phyloP scores from a whole-genome alignment of 139 green algal species.

The Nannochloris sp. region DNA sequence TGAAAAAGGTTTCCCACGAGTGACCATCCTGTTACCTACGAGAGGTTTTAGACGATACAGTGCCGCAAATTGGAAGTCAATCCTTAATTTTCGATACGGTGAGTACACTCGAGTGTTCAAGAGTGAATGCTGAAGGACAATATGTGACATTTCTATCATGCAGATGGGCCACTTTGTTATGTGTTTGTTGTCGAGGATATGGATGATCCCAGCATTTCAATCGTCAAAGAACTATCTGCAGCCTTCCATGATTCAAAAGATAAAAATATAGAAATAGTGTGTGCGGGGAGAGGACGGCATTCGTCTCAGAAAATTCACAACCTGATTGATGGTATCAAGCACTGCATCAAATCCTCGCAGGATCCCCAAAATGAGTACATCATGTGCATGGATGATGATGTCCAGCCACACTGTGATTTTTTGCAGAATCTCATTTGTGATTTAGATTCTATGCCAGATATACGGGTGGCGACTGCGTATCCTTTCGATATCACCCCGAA shows the following conservation, averaged over 20 bases:
- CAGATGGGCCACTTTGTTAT: conserved; percentile 47
- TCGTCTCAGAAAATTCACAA: conserved; percentile 80
- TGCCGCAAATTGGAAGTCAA: conserved; percentile 48
- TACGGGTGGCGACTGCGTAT: conserved; percentile 78
- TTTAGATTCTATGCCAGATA: conserved; percentile 44
- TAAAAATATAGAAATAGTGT: conserved; percentile 22
- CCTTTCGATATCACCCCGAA: conserved; percentile 70
- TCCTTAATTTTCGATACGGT: conserved; percentile 46
- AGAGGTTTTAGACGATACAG: conserved; percentile 53
- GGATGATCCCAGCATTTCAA: conserved; percentile 32
- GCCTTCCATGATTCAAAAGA: not conserved
- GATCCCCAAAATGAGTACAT: conserved; percentile 40
- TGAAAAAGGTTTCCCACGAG: conserved; percentile 16
- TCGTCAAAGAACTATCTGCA: not conserved
- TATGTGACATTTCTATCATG: not conserved
- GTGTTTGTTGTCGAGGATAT: conserved; percentile 63
- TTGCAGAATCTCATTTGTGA: conserved; percentile 48
- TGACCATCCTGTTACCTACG: conserved; percentile 60
- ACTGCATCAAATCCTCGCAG: conserved; percentile 12
- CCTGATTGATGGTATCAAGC: conserved; percentile 30
- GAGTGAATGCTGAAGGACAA: not conserved
- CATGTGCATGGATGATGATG: conserved; percentile 88
- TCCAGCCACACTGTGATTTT: conserved; percentile 59
- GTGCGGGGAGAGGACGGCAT: conserved; percentile 27
- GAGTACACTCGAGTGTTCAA: conserved; percentile 9